Evolutionary conservation across 305 asterid species (phyloP), one percentile per base, ranked within the genome.

Genomic region (Stenogyne calaminthoides): DNA sequence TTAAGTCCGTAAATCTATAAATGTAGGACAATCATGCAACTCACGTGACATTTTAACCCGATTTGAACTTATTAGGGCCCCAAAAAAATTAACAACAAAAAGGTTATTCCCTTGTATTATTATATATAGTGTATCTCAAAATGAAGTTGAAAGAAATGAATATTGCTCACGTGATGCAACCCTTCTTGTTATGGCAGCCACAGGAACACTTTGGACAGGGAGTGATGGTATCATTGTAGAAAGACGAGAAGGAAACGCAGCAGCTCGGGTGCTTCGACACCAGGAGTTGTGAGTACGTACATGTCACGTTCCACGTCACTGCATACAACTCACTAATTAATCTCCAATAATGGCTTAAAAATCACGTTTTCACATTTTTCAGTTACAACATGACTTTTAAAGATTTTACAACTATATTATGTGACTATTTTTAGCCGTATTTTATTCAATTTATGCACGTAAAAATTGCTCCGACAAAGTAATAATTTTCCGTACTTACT

Each of bases 221-320:
- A 34, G 87, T 79, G 82, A 91, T 91, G 29, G 96, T 87, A 3
- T 82, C 80, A 9, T 87, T 89, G 86, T 91, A 91, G 81, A 91
- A 91, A 40, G 97, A 82, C 9, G 98, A 92, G 78, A 90, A 85
- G 40, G 98, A 92, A 36, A 92, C 97, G 44, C 98, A 90, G 22
- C 98, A 92, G 37, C 84, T 86, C 5, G 98, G 91, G 76, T 87
- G 76, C 82, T 77, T 89, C 3, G 88, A 75, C 10, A 87, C 85
- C 52, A 86, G 76, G 36, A 88, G 77, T 70, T 90, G 97, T 2
- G 98, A 92, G 67, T 92, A 88, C 14, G 97, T 92, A 80, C 97
- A 92, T 1, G 96, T 92, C 79, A 92, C 91, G 37, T 89, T 92
- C 98, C 98, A 92, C 18, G 98, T 90, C 98, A 92, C 98, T 93